Evolutionary conservation across 495 filamentous ascomycete genomes (phyloP), one percentile per base, ranked within the genome.

Genomic region (Penicillium canescens): DNA sequence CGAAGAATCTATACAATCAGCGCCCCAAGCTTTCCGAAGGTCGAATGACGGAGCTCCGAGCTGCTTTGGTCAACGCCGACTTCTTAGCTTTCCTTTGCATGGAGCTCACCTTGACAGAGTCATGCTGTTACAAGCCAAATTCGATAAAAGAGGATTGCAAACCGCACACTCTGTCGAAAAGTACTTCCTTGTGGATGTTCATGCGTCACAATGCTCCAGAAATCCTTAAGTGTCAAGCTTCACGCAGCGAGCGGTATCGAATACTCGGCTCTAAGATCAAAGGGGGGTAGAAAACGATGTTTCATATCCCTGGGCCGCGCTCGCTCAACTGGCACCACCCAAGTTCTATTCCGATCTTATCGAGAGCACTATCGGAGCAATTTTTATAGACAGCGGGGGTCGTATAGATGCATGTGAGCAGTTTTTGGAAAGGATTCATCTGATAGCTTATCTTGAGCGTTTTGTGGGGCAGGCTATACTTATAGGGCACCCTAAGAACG

Each of bases 331-430:
- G n/a, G n/a, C n/a, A n/a, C n/a, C n/a, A n/a, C n/a, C n/a, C n/a
- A n/a, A n/a, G 78, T 86, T 87, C 71, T 85, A 86, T 65, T 90
- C 86, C 1, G 90, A 94, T 62, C 68, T 93, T 10, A 77, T 94
- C 39, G 91, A 95, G 76, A 77, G 74, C 35, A 54, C 91, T 9
- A 64, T 94, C 3, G 90, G 87, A 3, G 91, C 90, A 9, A 77
- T 92, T 1, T 95, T 83, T 73, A 74, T 92, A 48, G 90, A 94
- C 66, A 86, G 82, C 1, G 46, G 59, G 4, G 86, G 86, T 13
- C 71, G 75, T 3, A 57, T 89, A 34, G 70, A 62, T 1, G 67
- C 52, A 1, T 87, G 85, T 55, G 70, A 73, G 41, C 46, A 28
- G 1, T 71, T 92, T 36, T 57, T 86, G 3, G 80, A 85, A 57